phyloP scores from a whole-genome alignment of 768 basidiomycete genomes.

The Lentinus brumalis region DNA sequence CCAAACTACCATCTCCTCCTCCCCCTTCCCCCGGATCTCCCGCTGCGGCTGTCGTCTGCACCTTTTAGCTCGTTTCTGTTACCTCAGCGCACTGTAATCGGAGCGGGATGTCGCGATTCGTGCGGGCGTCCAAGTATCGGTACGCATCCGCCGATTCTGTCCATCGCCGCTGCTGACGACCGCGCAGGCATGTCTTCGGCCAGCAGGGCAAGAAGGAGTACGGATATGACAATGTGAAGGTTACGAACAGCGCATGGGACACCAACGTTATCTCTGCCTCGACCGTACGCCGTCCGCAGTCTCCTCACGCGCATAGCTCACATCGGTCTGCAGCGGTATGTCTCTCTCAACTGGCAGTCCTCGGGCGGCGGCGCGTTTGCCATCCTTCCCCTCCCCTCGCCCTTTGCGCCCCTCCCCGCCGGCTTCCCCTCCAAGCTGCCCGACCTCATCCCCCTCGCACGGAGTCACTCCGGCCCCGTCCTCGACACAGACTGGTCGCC shows the following conservation, averaged over 20 bases:
- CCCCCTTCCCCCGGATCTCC: too few relatives aligned
- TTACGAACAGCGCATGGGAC: conserved; percentile 94
- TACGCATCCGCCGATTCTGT: conserved; percentile 4
- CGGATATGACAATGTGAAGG: conserved; percentile 78
- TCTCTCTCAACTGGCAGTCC: conserved; percentile 93
- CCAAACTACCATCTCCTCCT: too few relatives aligned
- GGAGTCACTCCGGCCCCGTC: conserved; percentile 80
- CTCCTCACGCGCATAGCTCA: conserved; percentile 2
- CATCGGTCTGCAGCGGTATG: conserved; percentile 46
- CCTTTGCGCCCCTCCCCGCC: conserved; percentile 53
- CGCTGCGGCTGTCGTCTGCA: too few relatives aligned
- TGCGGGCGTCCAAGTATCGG: conserved; percentile 28
- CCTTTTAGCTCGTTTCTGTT: too few relatives aligned
- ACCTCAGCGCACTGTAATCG: too few relatives aligned
- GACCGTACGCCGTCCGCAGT: conserved; percentile 50
- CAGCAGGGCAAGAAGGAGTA: conserved; percentile 86
- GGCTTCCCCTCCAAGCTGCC: conserved; percentile 79
- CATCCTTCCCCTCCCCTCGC: conserved; percentile 85
- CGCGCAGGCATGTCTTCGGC: conserved; percentile 84
- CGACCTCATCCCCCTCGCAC: conserved; percentile 88
- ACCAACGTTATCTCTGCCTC: conserved; percentile 90
- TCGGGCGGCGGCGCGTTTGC: conserved; percentile 93
- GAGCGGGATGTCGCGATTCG: conserved; percentile 24
- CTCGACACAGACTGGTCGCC: conserved; percentile 98
- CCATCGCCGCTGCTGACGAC: not conserved